Conservation (phyloP, 2,329 filamentous ascomycete genomes). For the Cytospora paraplurivora region DNA sequence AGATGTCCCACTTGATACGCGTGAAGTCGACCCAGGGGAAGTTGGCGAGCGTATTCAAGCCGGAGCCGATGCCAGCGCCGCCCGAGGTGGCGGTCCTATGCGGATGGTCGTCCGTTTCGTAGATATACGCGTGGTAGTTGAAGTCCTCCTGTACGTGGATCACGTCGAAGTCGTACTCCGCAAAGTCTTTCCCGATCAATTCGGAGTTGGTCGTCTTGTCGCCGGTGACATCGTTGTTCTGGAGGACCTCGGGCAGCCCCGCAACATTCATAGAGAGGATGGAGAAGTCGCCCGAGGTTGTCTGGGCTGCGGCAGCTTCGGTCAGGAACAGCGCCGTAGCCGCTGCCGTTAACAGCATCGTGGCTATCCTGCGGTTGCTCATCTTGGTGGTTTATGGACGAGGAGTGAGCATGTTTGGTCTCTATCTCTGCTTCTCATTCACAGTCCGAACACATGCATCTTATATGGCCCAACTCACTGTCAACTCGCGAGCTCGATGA, state of each 20-base stretch:
- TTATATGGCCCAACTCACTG: not conserved
- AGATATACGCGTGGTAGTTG: constrained; percentile 67
- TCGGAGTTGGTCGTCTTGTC: constrained; percentile 61
- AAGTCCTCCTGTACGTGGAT: constrained; percentile 71
- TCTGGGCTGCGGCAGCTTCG: constrained; percentile 3
- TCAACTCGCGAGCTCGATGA: too few relatives aligned
- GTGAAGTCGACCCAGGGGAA: constrained; percentile 58
- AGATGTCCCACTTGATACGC: constrained; percentile 61
- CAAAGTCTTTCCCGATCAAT: constrained; percentile 58
- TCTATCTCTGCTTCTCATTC: not conserved
- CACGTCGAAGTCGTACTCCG: constrained; percentile 59
- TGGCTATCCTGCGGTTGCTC: not conserved
- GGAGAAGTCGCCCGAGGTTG: constrained; percentile 45
- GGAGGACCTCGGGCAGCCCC: constrained; percentile 58
- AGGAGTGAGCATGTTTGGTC: not conserved
- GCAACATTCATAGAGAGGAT: constrained; percentile 62
- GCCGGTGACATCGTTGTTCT: constrained; percentile 62
- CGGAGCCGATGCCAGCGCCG: constrained; percentile 63
- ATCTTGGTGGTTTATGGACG: not conserved
- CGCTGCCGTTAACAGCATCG: constrained; percentile 8
- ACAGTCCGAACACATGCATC: not conserved
- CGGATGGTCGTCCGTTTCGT: constrained; percentile 60
- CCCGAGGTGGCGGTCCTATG: constrained; percentile 66
- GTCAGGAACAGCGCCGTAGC: constrained; percentile 21
- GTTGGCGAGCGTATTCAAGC: constrained; percentile 65